These are phyloP conservation scores for Xylaria sp. DNA, from an alignment of 2,329 filamentous ascomycete genomes.

Conservation along the genomic window DNA sequence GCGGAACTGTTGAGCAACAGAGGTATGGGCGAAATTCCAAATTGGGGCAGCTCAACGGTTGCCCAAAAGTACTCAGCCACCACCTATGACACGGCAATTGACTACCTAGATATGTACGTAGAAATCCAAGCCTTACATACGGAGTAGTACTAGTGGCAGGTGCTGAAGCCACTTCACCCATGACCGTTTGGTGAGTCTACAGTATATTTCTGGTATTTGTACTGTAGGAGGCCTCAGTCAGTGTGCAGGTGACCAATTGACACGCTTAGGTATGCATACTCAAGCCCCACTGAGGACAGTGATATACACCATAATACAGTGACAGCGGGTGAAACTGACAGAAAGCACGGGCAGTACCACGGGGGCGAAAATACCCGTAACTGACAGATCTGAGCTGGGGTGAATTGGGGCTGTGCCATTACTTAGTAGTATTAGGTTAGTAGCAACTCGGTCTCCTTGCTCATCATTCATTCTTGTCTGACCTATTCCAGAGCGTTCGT, in stretches of 20 bases:
- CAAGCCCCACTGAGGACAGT: neutral
- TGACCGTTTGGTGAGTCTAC: neutral
- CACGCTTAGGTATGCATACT: neutral
- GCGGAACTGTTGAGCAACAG: neutral
- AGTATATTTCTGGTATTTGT: neutral
- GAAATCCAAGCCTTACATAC: neutral
- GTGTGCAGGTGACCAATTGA: neutral
- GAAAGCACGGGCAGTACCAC: too few species aligned
- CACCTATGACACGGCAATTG: slow-evolving; percentile 12
- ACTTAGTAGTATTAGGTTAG: too few species aligned
- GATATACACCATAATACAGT: neutral
- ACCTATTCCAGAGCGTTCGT: slow-evolving; percentile 17
- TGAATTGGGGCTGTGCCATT: slow-evolving; percentile 8
- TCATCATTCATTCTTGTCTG: neutral
- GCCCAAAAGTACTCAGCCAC: slow-evolving; percentile 21
- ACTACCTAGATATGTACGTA: too few species aligned
- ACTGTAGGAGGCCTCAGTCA: slow-evolving; percentile 8
- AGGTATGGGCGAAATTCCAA: slow-evolving; percentile 22
- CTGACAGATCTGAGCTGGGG: too few species aligned
- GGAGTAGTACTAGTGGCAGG: too few species aligned
- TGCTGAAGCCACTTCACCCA: neutral
- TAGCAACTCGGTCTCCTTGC: neutral
- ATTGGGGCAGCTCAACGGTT: neutral
- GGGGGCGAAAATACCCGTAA: neutral
- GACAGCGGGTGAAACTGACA: neutral